phyloP scores from a whole-genome alignment of 768 basidiomycete species.

The Coprinellus micaceus region DNA sequence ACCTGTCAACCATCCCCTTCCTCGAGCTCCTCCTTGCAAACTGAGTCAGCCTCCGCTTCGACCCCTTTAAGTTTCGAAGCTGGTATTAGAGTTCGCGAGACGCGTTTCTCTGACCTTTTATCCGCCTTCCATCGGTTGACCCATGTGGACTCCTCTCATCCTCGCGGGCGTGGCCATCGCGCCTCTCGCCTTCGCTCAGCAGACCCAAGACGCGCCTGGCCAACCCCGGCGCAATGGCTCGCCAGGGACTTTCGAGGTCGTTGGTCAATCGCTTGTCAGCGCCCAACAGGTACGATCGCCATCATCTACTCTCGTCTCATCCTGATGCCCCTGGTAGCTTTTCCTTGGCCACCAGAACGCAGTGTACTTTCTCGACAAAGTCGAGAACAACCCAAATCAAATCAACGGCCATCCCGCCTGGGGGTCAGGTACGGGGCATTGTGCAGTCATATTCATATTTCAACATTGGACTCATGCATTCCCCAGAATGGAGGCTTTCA shows the following conservation, averaged over 20 bases:
- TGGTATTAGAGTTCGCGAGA: no score
- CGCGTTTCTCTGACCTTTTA: no score
- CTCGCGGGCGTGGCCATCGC: slow-evolving; percentile 1
- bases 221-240: slow-evolving; percentile 45
- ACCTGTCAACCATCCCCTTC: no score
- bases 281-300: slow-evolving; percentile 57
- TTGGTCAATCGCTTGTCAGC: slow-evolving; percentile 64
- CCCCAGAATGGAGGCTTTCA: slow-evolving; percentile 48
- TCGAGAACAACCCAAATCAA: slow-evolving; percentile 61
- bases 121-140: neutral
- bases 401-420: slow-evolving; percentile 69
- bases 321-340: slow-evolving; percentile 26
- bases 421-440: slow-evolving; percentile 48
- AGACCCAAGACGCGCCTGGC: slow-evolving; percentile 28
- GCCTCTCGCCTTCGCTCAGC: slow-evolving; percentile 1
- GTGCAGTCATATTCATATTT: neutral
- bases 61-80: no score
- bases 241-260: slow-evolving; percentile 56
- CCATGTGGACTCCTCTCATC: slow-evolving; percentile 7
- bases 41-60: no score
- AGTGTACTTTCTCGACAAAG: slow-evolving; percentile 71
- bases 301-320: neutral
- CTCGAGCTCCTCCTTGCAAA: no score
- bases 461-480: neutral
- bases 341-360: slow-evolving; percentile 44